These are phyloP conservation scores for Candida ascalaphidarum DNA, from an alignment of 805 yeast species.

Conservation along the genomic window DNA sequence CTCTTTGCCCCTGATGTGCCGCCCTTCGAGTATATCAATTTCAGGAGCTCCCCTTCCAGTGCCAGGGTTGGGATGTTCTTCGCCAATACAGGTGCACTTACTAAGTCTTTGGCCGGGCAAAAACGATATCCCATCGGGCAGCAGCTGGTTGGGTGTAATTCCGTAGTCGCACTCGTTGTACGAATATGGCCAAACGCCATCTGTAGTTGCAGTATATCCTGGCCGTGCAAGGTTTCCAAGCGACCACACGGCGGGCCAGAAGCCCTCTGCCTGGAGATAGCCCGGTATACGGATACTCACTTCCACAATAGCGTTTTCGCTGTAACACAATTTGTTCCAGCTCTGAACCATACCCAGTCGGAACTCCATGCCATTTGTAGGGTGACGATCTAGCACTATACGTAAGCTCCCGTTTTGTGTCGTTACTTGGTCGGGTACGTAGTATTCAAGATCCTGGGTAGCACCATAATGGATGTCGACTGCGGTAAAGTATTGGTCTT, in stretches of 20 bases:
- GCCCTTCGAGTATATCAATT: constrained; percentile 12
- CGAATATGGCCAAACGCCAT: constrained; percentile 15
- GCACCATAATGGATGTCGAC: constrained; percentile 11
- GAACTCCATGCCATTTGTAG: constrained; percentile 9
- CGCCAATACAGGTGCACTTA: constrained; percentile 9
- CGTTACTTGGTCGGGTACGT: constrained; percentile 13
- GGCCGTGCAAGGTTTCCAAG: constrained; percentile 13
- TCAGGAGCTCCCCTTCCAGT: constrained; percentile 14
- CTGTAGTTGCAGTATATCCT: constrained; percentile 9
- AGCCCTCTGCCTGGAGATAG: constrained; percentile 11
- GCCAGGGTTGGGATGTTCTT: constrained; percentile 12
- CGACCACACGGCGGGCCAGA: constrained; percentile 15
- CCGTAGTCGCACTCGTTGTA: constrained; percentile 12
- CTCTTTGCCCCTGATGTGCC: constrained; percentile 5
- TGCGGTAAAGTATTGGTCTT: constrained; percentile 13
- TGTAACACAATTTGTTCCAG: constrained; percentile 13
- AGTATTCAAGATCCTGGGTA: constrained; percentile 13
- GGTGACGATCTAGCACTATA: constrained; percentile 8
- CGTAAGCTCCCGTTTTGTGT: constrained; percentile 11
- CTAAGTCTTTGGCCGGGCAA: constrained; percentile 11
- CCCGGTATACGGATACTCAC: constrained; percentile 9
- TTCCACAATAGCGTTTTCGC: constrained; percentile 9
- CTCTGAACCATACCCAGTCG: constrained; percentile 12
- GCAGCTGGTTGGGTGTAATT: constrained; percentile 13
- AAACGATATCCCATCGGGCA: constrained; percentile 13